Conservation (phyloP, 2,329 filamentous ascomycete genomes). For the Colletotrichum theobromicola region DNA sequence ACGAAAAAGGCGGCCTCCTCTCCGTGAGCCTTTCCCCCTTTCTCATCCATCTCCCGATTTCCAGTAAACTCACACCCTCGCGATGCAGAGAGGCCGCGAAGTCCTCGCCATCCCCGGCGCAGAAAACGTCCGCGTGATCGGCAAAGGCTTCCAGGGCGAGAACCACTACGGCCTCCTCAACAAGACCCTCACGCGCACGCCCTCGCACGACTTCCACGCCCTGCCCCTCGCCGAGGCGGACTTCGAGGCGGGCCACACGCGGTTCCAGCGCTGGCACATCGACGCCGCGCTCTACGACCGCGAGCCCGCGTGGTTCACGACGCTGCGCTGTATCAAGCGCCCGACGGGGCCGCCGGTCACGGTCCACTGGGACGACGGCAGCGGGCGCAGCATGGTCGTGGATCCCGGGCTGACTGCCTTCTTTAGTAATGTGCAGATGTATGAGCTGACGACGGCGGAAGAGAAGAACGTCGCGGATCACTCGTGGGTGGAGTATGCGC, state of each 20-base stretch:
- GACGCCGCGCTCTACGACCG: slow-evolving; percentile 48
- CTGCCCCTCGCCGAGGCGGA: slow-evolving; percentile 34
- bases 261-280: slow-evolving; percentile 55
- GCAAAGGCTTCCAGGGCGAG: slow-evolving; percentile 48
- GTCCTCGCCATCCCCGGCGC: slow-evolving; percentile 44
- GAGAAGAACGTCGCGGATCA: neutral
- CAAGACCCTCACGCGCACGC: slow-evolving; percentile 31
- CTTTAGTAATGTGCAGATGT: neutral
- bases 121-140: slow-evolving; percentile 48
- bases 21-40: slow-evolving; percentile 15
- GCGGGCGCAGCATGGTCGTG: neutral
- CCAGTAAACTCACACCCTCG: neutral
- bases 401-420: neutral
- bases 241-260: slow-evolving; percentile 44
- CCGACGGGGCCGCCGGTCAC: slow-evolving; percentile 39
- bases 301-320: slow-evolving; percentile 47
- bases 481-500: neutral
- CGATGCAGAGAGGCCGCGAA: slow-evolving; percentile 28
- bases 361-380: neutral
- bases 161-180: slow-evolving; percentile 49
- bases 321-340: slow-evolving; percentile 41
- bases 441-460: neutral
- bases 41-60: neutral
- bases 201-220: slow-evolving; percentile 42
- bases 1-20: slow-evolving; percentile 43